Evolutionary conservation across 805 yeast genomes (phyloP), one percentile per base, ranked within the genome.

Genomic region (Metschnikowia sp.): DNA sequence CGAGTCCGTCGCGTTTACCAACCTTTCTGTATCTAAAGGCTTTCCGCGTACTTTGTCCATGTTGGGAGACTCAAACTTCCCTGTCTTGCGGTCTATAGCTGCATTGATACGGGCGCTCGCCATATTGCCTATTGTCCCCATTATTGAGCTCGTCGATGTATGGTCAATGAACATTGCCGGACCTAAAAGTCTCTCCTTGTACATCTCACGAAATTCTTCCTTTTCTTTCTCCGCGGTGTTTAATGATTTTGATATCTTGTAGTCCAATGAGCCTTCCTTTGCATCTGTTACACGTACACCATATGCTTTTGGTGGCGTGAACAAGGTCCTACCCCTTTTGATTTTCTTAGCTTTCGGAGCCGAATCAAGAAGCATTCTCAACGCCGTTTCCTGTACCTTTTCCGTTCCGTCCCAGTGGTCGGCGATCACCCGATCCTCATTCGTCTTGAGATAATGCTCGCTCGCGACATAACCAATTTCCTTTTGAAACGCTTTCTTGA

Each of bases 81-180:
- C 96, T 4, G 83, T 75, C 22, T 74, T 69, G 55, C 80, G 76
- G 33, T 94, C 87, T 19, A 72, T 68, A 7, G 56, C 57, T 15
- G 88, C 90, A 56, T 83, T 88, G 28, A 90, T 88, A 41, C 81
- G 71, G 33, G 83, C 81, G 56, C 86, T 88, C 0, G 96, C 96
- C 42, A 88, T 56, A 0, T 89, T 78, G 39, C 75, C 78, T 28
- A 86, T 78, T 48, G 79, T 62, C 31, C 79, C 83, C 40, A 79
- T 66, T 5, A 78, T 65, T 0, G 76, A 60, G 0, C 73, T 59
- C 29, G 77, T 69, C 3, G 74, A 64, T 22, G 74, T 66, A 9
- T 72, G 63, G 28, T 72, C 63, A n/a, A 64, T 42, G 11, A 81
- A 64, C 66, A 75, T 71, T 11, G 77, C 64, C 0, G 86, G 85